These are phyloP conservation scores for Cercospora brassicicola DNA, from an alignment of 2,329 filamentous ascomycete species.

Conservation along the genomic window DNA sequence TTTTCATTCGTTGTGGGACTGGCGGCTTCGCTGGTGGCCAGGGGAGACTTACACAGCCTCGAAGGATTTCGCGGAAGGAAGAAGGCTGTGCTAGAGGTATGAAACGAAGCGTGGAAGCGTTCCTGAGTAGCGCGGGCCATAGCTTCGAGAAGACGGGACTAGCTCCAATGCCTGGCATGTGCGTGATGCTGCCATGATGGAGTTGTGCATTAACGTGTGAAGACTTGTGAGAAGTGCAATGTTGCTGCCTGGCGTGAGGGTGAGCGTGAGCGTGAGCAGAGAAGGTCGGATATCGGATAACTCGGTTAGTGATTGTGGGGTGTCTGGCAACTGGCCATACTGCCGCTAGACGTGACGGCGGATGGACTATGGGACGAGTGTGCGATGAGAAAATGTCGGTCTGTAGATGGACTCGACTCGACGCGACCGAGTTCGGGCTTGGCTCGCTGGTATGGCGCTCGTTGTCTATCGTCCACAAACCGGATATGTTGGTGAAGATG, in stretches of 20 bases:
- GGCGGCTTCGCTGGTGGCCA: constrained; percentile 10
- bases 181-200: constrained; percentile 4
- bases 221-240: background rate
- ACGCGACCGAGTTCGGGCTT: background rate
- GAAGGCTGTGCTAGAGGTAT: constrained; percentile 9
- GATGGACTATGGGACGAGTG: background rate
- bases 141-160: constrained; percentile 1
- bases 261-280: background rate
- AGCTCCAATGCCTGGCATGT: constrained; percentile 6
- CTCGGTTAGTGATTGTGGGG: background rate
- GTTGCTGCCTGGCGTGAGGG: background rate
- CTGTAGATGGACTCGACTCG: background rate
- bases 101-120: constrained; percentile 13
- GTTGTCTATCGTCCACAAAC: background rate
- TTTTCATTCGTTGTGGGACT: constrained; percentile 5
- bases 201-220: background rate
- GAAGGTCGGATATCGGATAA: background rate
- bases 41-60: constrained; percentile 9
- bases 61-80: constrained; percentile 5
- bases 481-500: background rate
- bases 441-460: background rate
- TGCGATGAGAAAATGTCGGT: background rate
- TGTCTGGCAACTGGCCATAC: background rate
- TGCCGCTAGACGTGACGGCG: background rate
- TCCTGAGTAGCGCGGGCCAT: constrained; percentile 1